phyloP scores from a whole-genome alignment of 345 rosid genomes.

The Balakata baccata region DNA sequence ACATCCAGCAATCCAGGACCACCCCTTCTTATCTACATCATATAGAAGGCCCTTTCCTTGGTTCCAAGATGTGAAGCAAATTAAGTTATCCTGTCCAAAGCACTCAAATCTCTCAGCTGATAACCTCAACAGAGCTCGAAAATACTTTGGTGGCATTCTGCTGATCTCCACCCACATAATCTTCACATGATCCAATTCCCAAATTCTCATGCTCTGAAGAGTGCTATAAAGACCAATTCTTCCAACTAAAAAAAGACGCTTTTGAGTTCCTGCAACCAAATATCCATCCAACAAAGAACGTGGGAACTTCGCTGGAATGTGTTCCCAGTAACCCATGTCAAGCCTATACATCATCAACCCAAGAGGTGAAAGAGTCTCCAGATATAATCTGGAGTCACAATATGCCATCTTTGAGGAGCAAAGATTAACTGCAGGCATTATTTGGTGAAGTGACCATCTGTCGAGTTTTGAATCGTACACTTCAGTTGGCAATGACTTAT shows the following conservation, averaged over 20 bases:
- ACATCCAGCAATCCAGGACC: constrained; percentile 97
- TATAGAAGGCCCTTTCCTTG: constrained; percentile 89
- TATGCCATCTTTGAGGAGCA: constrained; percentile 95
- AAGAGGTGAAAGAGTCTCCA: constrained; percentile 93
- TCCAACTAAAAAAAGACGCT: constrained; percentile 86
- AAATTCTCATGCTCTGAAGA: constrained; percentile 92
- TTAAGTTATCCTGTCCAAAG: constrained; percentile 93
- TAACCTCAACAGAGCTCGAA: constrained; percentile 75
- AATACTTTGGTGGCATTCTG: constrained; percentile 91
- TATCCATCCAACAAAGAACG: constrained; percentile 89
- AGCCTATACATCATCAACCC: constrained; percentile 90
- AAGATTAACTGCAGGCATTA: constrained; percentile 91
- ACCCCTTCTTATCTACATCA: constrained; percentile 81
- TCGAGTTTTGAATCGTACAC: constrained; percentile 83
- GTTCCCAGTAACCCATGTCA: constrained; percentile 84
- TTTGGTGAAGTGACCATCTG: constrained; percentile 74
- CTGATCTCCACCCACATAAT: constrained; percentile 83
- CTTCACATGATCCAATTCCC: constrained; percentile 90
- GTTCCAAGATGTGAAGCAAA: constrained; percentile 97
- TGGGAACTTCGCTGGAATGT: constrained; percentile 90
- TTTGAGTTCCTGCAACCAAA: constrained; percentile 89
- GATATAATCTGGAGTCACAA: constrained; percentile 79
- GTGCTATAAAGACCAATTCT: constrained; percentile 92
- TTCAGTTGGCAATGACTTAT: constrained; percentile 85
- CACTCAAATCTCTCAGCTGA: constrained; percentile 98